Evolutionary conservation across 345 rosid genomes (phyloP).

Genomic region (Populus nigra): DNA sequence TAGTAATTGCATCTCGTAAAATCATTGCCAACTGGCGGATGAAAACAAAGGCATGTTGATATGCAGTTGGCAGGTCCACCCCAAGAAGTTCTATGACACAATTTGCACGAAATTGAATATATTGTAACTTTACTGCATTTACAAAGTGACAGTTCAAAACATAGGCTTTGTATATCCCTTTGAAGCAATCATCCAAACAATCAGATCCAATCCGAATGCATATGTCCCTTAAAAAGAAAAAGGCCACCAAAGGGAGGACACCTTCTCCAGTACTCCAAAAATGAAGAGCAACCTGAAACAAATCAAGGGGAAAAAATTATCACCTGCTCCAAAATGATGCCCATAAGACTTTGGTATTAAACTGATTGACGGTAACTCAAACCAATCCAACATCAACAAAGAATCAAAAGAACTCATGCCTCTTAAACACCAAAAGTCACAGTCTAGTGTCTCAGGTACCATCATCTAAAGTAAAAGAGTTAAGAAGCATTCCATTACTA

Average conservation of each 20-base stretch:
- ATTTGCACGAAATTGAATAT: constrained; percentile 79
- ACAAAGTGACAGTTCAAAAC: constrained; percentile 84
- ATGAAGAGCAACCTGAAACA: constrained; percentile 71
- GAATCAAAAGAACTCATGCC: neutral
- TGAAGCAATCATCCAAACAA: constrained; percentile 82
- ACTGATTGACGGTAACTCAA: neutral
- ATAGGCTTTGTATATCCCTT: constrained; percentile 87
- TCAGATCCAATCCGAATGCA: constrained; percentile 78
- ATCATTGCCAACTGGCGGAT: constrained; percentile 85
- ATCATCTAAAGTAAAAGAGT: neutral
- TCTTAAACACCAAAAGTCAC: neutral
- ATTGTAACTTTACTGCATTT: constrained; percentile 73
- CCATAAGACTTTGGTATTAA: neutral
- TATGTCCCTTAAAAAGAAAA: constrained; percentile 77
- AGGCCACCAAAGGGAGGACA: constrained; percentile 75
- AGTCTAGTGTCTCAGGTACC: neutral
- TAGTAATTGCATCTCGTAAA: constrained; percentile 75
- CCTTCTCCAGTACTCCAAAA: constrained; percentile 97
- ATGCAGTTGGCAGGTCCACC: constrained; percentile 79
- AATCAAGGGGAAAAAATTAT: neutral
- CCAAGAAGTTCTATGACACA: constrained; percentile 82
- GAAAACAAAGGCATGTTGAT: constrained; percentile 90
- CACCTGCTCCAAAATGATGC: neutral
- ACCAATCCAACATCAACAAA: neutral
- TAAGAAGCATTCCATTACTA: neutral